These are phyloP conservation scores for Emergomyces africanus DNA, from an alignment of 2,329 filamentous ascomycete species.

Conservation along the genomic window DNA sequence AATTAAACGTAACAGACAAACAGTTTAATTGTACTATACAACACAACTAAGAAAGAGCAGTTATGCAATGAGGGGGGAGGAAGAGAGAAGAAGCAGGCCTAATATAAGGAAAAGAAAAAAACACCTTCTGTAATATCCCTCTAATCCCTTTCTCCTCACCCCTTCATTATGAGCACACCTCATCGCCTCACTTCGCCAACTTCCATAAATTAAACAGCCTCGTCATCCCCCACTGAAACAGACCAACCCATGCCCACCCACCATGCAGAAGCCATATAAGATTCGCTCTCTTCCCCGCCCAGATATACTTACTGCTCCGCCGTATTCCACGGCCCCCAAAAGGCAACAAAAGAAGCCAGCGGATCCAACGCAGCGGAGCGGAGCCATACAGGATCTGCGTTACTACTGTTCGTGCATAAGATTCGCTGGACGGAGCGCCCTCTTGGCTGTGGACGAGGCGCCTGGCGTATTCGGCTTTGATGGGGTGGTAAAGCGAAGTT, in stretches of 20 bases:
- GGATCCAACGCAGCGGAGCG: conserved; percentile 31
- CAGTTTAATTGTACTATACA: not conserved
- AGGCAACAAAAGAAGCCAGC: conserved; percentile 29
- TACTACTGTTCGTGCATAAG: conserved; percentile 45
- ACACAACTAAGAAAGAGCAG: not conserved
- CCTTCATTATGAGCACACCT: no score
- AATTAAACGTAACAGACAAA: not conserved
- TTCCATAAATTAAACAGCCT: conserved; percentile 41
- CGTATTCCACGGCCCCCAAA: conserved; percentile 17
- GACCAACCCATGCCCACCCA: conserved; percentile 34
- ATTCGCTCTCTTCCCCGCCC: conserved; percentile 36
- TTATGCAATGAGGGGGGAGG: no score
- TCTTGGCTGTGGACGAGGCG: conserved; percentile 43
- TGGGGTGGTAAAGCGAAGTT: conserved; percentile 39
- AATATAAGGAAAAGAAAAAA: no score
- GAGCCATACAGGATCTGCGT: conserved; percentile 37
- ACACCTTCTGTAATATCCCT: no score
- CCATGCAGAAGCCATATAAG: conserved; percentile 39
- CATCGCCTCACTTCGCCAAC: conserved; percentile 19
- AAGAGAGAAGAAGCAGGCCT: no score
- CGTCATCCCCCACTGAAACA: conserved; percentile 28
- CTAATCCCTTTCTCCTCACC: no score
- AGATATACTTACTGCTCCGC: conserved; percentile 27
- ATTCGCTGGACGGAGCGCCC: conserved; percentile 37
- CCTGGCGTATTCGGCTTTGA: conserved; percentile 39